phyloP scores from a whole-genome alignment of 1,139 yeast species.

The Suzukiozyma palmioleophila region DNA sequence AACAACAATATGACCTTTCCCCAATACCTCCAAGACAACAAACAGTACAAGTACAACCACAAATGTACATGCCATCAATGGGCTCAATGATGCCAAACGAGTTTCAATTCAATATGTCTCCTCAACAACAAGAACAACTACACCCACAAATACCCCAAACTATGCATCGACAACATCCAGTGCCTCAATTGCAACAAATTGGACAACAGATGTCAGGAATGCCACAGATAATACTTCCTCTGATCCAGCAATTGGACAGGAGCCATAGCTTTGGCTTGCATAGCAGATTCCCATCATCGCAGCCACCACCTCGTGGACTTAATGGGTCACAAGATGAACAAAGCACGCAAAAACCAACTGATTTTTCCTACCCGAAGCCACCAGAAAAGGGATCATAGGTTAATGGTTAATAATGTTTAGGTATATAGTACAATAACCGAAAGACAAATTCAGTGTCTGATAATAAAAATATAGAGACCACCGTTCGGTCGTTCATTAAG shows the following conservation, averaged over 20 bases:
- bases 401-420: too few relatives aligned
- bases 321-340: not conserved
- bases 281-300: conserved; percentile 1
- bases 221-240: conserved; percentile 7
- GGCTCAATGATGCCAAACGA: not conserved
- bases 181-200: conserved; percentile 2
- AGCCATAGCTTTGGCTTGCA: conserved; percentile 6
- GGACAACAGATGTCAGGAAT: not conserved
- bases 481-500: too few relatives aligned
- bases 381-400: too few relatives aligned
- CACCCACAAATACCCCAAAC: not conserved
- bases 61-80: not conserved
- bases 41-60: not conserved
- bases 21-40: not conserved
- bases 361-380: too few relatives aligned
- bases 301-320: not conserved
- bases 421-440: too few relatives aligned
- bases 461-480: too few relatives aligned
- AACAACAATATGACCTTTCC: not conserved
- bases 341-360: too few relatives aligned
- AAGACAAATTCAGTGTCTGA: too few relatives aligned
- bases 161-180: conserved; percentile 1
- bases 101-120: not conserved
- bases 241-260: conserved; percentile 10
- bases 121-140: conserved; percentile 1